Base-by-base conservation (phyloP, 352 stramenopile genomes). In the Phytophthora fragariaefolia region DNA sequence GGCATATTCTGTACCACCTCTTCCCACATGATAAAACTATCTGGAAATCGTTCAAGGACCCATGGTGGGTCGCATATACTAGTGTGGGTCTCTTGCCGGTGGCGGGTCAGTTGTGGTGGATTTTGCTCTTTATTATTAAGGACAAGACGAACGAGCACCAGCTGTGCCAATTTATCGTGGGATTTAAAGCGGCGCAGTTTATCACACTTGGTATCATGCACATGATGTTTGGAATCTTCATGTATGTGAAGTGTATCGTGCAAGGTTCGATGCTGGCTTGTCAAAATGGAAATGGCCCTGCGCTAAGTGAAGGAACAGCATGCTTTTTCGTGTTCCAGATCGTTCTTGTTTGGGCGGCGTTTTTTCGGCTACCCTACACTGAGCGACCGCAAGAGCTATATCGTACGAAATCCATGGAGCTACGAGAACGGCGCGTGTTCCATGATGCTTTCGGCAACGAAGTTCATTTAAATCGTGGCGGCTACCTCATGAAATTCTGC, bases 131-230 rank as follows among this genome's bases (percentile, higher is more conserved):
- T 50, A 23, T 97, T 24, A 80, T 97, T 52, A 95, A 96, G 66
- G 90, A 97, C 80, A 97, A 97, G 65, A 94, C 85, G 27, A 93
- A 97, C 70, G 91, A 97, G 69, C 92, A 96, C 58, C 91, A 97
- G 60, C 71, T 97, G n/a, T 96, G 89, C 56, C 82, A 97, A 58
- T 97, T 97, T 38, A 97, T 97, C 49, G 85, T 97, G 17, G 86
- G 88, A 15, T 97, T 97, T 73, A 94, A 97, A 47, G 83, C 82
- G n/a, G 88, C 89, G 6, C 90, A 97, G 64, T 97, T 97, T 58
- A 88, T 97, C 46, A 93, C 88, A 15, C 77, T 96, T 20, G 91
- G 91, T 0, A 72, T 96, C 17, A 66, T 93, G 56, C 79, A 88
- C 56, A 91, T 83, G 42, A 65, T 81, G 15, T 76, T 90, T 32